phyloP scores from a whole-genome alignment of 345 rosid genomes.

The Hirschfeldia incana region DNA sequence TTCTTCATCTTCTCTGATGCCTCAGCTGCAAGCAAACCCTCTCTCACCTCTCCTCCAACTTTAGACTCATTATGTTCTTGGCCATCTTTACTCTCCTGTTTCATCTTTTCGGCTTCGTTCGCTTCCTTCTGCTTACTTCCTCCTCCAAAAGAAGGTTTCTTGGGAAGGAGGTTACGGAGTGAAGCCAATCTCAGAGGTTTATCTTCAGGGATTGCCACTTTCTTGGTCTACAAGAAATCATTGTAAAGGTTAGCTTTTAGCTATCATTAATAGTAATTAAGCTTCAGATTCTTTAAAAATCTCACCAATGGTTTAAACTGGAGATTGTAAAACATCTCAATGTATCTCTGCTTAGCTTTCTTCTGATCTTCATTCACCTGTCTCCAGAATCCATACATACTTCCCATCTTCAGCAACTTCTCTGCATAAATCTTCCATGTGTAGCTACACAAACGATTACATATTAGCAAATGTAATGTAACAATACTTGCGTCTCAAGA shows the following conservation, averaged over 20 bases:
- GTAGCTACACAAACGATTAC: slow-evolving; percentile 52
- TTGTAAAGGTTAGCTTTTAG: slow-evolving; percentile 19
- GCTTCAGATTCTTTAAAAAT: background rate
- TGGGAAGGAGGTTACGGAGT: slow-evolving; percentile 39
- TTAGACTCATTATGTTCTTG: slow-evolving; percentile 18
- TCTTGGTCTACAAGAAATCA: slow-evolving; percentile 50
- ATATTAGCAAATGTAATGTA: background rate
- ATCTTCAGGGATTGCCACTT: slow-evolving; percentile 52
- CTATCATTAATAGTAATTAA: background rate
- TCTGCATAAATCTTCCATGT: slow-evolving; percentile 74
- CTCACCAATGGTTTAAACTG: slow-evolving; percentile 75
- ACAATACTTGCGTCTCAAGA: background rate
- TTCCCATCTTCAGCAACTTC: slow-evolving; percentile 81
- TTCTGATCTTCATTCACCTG: slow-evolving; percentile 72
- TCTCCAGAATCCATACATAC: slow-evolving; percentile 80
- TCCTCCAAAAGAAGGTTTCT: slow-evolving; percentile 27
- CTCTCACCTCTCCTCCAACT: slow-evolving; percentile 5
- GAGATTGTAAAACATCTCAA: slow-evolving; percentile 63
- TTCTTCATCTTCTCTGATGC: slow-evolving; percentile 33
- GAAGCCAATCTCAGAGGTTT: slow-evolving; percentile 37
- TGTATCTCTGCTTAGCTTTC: slow-evolving; percentile 73
- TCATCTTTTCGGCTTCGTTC: slow-evolving; percentile 24
- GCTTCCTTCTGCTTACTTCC: slow-evolving; percentile 34
- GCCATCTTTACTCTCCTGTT: slow-evolving; percentile 4
- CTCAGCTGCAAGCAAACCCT: slow-evolving; percentile 36